Evolutionary conservation across 805 yeast species (phyloP), one percentile per base, ranked within the genome.

Genomic region (Candida wancherniae): DNA sequence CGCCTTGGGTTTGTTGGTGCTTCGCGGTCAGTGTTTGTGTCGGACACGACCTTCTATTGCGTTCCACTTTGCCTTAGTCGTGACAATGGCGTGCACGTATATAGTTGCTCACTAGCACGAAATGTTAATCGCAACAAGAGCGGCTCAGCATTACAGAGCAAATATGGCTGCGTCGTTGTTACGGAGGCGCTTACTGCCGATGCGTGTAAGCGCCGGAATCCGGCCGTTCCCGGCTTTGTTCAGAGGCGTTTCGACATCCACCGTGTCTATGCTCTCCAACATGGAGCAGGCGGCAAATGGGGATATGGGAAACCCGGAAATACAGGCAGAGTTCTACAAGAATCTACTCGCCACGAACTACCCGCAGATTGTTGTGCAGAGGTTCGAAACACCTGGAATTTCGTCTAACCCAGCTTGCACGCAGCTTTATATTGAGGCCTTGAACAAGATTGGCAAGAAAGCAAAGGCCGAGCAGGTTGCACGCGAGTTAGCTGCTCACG

Each of bases 291-390:
- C 70, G n/a, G 99, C 99, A 24, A 92, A 92, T 58, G 63, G 71
- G 38, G 80, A 83, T 34, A 58, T 84, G 26, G 58, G 67, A 28
- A 81, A 84, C 55, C 73, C 97, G 1, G 61, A 53, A 4, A 66
- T 74, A 5, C 99, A 92, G 61, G 88, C 94, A 2, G 80, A 75
- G 34, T 90, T 92, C 50, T 92, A 92, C 63, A 72, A 73, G 40
- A 69, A 77, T 9, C 65, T 92, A 28, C 57, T 92, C 42, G 74
- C 74, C 36, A 73, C 90, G 33, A 84, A 84, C 59, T 92, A 86
- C 53, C 97, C 98, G n/a, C 95, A 87, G 48, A 80, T 90, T 33
- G 95, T 92, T 5, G 86, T 90, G n/a, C 81, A 92, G 35, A 73
- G 99, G 37, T 94, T 75, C 55, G 97, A 94, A 56, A 83, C 94